Evolutionary conservation across 768 basidiomycete genomes (phyloP).

Genomic region (Lentinula boryana): DNA sequence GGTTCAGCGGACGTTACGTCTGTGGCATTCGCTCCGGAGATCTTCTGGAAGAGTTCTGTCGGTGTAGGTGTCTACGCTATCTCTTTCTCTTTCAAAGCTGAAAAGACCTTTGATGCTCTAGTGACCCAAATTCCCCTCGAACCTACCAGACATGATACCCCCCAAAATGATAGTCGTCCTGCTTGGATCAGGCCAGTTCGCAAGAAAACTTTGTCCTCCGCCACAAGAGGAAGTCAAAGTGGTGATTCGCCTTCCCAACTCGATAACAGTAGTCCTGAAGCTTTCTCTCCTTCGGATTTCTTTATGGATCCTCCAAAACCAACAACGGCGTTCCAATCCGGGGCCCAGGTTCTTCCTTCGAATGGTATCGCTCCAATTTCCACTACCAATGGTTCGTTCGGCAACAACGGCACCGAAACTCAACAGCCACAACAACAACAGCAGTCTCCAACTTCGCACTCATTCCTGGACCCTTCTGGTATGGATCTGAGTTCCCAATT

Average conservation of each 20-base stretch:
- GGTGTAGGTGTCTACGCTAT: conserved; percentile 43
- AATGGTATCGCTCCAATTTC: background rate
- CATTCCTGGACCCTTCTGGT: conserved; percentile 2
- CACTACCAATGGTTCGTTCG: background rate
- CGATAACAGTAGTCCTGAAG: conserved; percentile 54
- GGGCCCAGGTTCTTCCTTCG: too few species aligned
- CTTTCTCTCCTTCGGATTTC: conserved; percentile 58
- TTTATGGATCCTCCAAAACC: conserved; percentile 39
- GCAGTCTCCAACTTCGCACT: background rate
- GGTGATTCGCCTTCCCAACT: conserved; percentile 40
- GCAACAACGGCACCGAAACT: background rate
- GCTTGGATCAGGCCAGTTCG: conserved; percentile 89
- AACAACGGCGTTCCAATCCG: background rate
- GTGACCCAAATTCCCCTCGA: conserved; percentile 88
- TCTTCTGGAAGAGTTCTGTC: conserved; percentile 93
- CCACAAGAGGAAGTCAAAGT: conserved; percentile 32
- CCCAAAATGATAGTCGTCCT: conserved; percentile 48
- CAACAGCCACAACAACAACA: background rate
- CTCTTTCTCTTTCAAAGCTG: conserved; percentile 1
- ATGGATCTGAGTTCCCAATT: conserved; percentile 31
- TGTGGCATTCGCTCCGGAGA: conserved; percentile 89
- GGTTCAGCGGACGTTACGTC: conserved; percentile 89
- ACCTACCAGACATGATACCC: conserved; percentile 46
- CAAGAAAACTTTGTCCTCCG: conserved; percentile 56
- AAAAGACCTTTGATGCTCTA: conserved; percentile 17